Conservation (phyloP, 257 asterid genomes). For the Ligustrum vulgare region DNA sequence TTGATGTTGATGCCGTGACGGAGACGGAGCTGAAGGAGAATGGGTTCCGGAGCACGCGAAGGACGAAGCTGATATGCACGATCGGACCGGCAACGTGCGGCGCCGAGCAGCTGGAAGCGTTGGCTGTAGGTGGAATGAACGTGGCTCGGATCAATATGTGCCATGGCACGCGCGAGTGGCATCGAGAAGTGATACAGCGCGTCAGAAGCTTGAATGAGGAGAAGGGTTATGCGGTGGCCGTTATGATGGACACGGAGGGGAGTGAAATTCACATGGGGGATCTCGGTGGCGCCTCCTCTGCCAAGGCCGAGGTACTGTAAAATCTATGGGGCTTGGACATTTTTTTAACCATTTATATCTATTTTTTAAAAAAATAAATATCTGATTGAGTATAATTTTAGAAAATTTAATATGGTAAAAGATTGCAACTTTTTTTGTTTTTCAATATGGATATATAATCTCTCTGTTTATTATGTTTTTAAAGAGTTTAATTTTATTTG, state of each 20-base stretch:
- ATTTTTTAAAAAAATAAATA: not conserved
- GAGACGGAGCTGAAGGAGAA: constrained; percentile 97
- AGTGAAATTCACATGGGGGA: constrained; percentile 99
- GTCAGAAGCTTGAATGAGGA: constrained; percentile 93
- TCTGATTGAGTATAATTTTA: not conserved
- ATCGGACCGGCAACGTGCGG: constrained; percentile 83
- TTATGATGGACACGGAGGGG: constrained; percentile 99
- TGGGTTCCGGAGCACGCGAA: constrained; percentile 92
- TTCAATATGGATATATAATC: not conserved
- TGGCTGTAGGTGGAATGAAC: constrained; percentile 97
- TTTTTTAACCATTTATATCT: not conserved
- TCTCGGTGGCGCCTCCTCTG: constrained; percentile 90
- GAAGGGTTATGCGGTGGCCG: constrained; percentile 92
- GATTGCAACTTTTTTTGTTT: not conserved
- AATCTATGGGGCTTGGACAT: not conserved
- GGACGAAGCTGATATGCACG: constrained; percentile 91
- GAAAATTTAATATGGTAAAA: not conserved
- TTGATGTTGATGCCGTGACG: constrained; percentile 90
- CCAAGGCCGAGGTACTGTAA: constrained; percentile 75
- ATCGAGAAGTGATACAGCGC: constrained; percentile 72
- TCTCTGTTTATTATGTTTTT: not conserved
- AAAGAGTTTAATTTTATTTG: not conserved
- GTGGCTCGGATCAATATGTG: constrained; percentile 98
- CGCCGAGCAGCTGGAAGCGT: constrained; percentile 88
- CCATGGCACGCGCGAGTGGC: constrained; percentile 99